Base-by-base conservation (phyloP, 495 filamentous ascomycete genomes). In the Aspergillus ellipticus region DNA sequence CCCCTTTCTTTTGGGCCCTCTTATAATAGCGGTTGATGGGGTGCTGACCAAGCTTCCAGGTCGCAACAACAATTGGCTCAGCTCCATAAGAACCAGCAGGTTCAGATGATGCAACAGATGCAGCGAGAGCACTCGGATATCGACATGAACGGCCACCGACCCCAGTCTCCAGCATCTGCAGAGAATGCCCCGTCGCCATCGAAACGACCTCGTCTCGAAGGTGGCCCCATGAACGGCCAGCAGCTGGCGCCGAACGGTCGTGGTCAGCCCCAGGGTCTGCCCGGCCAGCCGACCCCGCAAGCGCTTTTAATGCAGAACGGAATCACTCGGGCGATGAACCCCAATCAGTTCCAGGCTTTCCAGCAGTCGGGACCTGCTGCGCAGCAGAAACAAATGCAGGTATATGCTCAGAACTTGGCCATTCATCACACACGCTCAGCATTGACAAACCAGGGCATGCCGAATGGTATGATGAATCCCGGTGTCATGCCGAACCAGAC, bases 121-220 rank as follows among this genome's bases (percentile, higher is more conserved):
- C 87, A 90, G 67, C 82, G 90, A 46, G 88, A 92, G 49, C 88
- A 88, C 48, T 90, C 90, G 6, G 88, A 89, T 46, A 89, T 95
- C 75, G 91, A 96, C 53, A 89, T 90, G 73, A 89, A 87, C 71
- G 87, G 85, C 49, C 85, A 87, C 63, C 84, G 89, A 42, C 86
- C 90, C 22, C 88, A 87, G 57, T 96, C 90, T 33, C 91, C 90
- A 6, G 83, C 87, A 26, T 85, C 87, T 6, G 84, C 82, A 24
- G 93, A 96, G 41, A 96, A 96, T 64, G 90, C 90, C 26, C 89
- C 91, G 6, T 97, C 94, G 20, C 93, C 94, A 8, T 89, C 86
- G 51, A 98, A 98, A 74, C 80, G 94, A 64, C 87, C 85, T n/a
- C 89, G 93, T 35, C 79, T 97, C 37, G 94, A 96, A 55, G 82